Evolutionary conservation across 140 eudicot species (phyloP).

Genomic region (Senecio squalidus): DNA sequence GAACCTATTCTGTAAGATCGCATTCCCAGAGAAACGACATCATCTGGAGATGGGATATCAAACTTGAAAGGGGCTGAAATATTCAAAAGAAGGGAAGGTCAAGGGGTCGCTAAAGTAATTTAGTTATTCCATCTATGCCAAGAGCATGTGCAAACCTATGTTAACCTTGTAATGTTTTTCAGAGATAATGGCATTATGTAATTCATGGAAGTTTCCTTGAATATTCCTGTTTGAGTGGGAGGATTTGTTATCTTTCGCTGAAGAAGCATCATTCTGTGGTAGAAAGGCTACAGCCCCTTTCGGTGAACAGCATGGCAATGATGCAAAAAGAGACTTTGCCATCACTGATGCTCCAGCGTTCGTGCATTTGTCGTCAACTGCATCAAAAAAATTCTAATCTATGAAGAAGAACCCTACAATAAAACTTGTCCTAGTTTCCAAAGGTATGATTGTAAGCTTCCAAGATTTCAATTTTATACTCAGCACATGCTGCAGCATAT

Average conservation of each 20-base stretch:
- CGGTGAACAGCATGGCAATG: constrained; percentile 42
- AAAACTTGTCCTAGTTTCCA: constrained; percentile 5
- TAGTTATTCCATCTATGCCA: constrained; percentile 12
- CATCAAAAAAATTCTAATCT: constrained; percentile 66
- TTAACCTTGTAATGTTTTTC: constrained; percentile 48
- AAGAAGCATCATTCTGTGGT: constrained; percentile 36
- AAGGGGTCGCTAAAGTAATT: constrained; percentile 18
- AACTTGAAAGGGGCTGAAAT: constrained; percentile 90
- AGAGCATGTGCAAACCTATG: constrained; percentile 69
- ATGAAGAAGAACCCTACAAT: constrained; percentile 34
- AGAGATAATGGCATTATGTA: constrained; percentile 40
- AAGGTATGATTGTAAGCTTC: constrained; percentile 25
- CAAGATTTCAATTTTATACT: background rate
- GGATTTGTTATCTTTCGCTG: constrained; percentile 36
- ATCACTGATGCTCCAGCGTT: constrained; percentile 69
- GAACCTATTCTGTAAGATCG: constrained; percentile 47
- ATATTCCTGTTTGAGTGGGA: constrained; percentile 35
- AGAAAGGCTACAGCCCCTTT: constrained; percentile 29
- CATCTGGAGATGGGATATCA: constrained; percentile 90
- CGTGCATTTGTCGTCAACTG: constrained; percentile 74
- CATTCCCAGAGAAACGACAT: constrained; percentile 63
- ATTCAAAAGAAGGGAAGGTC: constrained; percentile 24
- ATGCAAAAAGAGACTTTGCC: constrained; percentile 89
- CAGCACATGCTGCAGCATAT: background rate
- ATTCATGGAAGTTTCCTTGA: constrained; percentile 43